Conservation (phyloP, 2,329 filamentous ascomycete species). For the Colletotrichum sp. region DNA sequence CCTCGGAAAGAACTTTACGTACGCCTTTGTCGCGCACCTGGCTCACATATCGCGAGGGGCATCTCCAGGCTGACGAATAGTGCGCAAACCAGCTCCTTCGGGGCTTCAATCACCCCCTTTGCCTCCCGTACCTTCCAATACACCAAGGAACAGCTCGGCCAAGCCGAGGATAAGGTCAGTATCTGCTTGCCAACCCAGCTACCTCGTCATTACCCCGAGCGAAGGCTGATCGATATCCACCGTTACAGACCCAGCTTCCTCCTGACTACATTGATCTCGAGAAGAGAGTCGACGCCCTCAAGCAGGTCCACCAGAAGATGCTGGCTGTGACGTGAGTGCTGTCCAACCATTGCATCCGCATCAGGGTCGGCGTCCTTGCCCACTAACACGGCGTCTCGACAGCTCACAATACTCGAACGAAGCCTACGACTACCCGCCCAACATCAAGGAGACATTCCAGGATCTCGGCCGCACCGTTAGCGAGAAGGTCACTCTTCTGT, state of each 20-base stretch:
- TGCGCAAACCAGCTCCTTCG: slow-evolving; percentile 57
- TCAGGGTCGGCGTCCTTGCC: background rate
- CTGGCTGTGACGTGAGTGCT: slow-evolving; percentile 87
- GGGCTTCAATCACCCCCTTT: slow-evolving; percentile 88
- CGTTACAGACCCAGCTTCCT: slow-evolving; percentile 83
- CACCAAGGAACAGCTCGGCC: slow-evolving; percentile 96
- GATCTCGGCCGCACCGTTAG: slow-evolving; percentile 94
- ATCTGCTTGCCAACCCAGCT: background rate
- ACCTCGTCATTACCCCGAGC: background rate
- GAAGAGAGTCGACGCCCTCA: slow-evolving; percentile 97
- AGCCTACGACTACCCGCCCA: slow-evolving; percentile 91
- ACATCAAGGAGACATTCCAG: slow-evolving; percentile 97
- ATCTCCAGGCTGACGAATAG: slow-evolving; percentile 13
- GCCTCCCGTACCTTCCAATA: slow-evolving; percentile 95
- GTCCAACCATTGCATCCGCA: background rate
- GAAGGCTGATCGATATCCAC: slow-evolving; percentile 15
- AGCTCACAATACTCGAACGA: slow-evolving; percentile 94
- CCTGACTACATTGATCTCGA: slow-evolving; percentile 98
- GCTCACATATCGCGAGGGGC: background rate
- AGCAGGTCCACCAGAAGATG: slow-evolving; percentile 96
- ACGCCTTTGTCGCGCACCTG: slow-evolving; percentile 33
- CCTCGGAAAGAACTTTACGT: slow-evolving; percentile 63
- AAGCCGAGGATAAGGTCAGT: slow-evolving; percentile 87
- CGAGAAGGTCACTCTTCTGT: slow-evolving; percentile 92
- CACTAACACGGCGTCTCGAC: slow-evolving; percentile 27